Evolutionary conservation across 139 green algal genomes (phyloP), one percentile per base, ranked within the genome.

Genomic region (Coelastrella sp.): DNA sequence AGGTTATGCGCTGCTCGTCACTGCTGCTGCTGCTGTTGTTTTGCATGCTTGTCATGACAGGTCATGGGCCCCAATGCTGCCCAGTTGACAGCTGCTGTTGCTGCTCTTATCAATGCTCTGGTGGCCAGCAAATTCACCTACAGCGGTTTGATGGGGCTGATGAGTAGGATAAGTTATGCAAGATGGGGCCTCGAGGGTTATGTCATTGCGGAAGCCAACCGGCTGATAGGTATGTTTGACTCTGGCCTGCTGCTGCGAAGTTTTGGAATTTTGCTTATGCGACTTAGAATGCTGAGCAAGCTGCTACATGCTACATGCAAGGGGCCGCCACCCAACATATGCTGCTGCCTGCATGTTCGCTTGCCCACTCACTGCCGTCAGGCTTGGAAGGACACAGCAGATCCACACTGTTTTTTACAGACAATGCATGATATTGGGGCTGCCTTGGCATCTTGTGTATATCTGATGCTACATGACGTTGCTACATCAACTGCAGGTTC

Each of bases 151-250:
- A 78, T 87, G 81, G 81, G 81, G 11, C 6, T 64, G 5, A 23
- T 87, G 81, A 87, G 77, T 64, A 59, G 17, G 13, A 60, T 94
- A 59, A 91, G 85, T 83, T 96, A 96, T 86, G 92, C 93, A 32
- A 91, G 93, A 20, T 96, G 92, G 91, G 93, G 88, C 3, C 90
- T 96, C 66, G 92, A 96, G 82, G 94, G 71, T 56, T 80, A 89
- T 60, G 71, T 82, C n/a, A 89, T 89, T 73, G 84, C 84, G 11
- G 71, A 89, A 22, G 71, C 84, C 4, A 89, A 82, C 56, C 81
- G 73, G 17, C 20, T 81, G 8, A 89, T 54, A 68, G 73, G 71
- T 75, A n/a, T 17, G 80, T 85, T 13, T 13, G 19, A 13, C 79
- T 66, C 8, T 85, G 58, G 16, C 8, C 5, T 13, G 3, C 77